Percentiles rank a stretch among this genome's conserved stretches.
phyloP scores from a whole-genome alignment of 2,329 filamentous ascomycete species.

The Calonectria hongkongensis region DNA sequence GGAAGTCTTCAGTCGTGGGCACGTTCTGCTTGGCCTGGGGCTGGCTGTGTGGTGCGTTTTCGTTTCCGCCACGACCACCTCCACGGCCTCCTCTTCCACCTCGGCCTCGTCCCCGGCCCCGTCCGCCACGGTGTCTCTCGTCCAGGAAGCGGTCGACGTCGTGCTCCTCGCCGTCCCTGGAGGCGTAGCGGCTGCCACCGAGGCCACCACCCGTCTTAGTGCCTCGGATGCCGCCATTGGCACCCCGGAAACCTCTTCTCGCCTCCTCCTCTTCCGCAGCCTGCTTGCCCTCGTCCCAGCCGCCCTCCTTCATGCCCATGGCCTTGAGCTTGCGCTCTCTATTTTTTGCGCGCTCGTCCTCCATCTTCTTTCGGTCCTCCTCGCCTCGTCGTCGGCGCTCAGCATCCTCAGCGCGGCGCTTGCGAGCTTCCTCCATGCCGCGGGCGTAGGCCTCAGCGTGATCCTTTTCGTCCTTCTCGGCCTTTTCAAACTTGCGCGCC shows the following conservation, averaged over 20 bases:
- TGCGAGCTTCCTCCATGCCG: constrained; percentile 73
- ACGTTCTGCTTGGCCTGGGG: constrained; percentile 50
- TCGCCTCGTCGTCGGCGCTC: constrained; percentile 71
- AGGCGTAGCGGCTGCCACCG: constrained; percentile 65
- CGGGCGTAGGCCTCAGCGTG: constrained; percentile 73
- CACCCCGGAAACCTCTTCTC: constrained; percentile 64
- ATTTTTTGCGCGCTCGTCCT: constrained; percentile 77
- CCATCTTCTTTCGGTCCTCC: constrained; percentile 70
- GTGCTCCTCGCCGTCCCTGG: constrained; percentile 57
- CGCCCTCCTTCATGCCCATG: constrained; percentile 71
- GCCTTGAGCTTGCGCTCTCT: constrained; percentile 77
- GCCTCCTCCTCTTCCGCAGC: constrained; percentile 64
- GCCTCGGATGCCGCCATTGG: constrained; percentile 64
- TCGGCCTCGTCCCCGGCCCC: constrained; percentile 59
- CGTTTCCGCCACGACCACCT: constrained; percentile 56
- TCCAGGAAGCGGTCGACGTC: constrained; percentile 62
- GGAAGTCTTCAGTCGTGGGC: constrained; percentile 60
- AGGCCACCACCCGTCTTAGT: constrained; percentile 61
- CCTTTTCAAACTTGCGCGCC: constrained; percentile 75
- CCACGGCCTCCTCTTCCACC: constrained; percentile 59
- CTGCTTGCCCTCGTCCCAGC: constrained; percentile 77
- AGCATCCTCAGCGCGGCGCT: constrained; percentile 70
- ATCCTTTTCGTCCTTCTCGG: constrained; percentile 73
- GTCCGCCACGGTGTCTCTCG: constrained; percentile 58
- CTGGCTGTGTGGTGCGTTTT: constrained; percentile 49